phyloP scores from a whole-genome alignment of 169 alveolate genomes.

The Cryptosporidium parvum region DNA sequence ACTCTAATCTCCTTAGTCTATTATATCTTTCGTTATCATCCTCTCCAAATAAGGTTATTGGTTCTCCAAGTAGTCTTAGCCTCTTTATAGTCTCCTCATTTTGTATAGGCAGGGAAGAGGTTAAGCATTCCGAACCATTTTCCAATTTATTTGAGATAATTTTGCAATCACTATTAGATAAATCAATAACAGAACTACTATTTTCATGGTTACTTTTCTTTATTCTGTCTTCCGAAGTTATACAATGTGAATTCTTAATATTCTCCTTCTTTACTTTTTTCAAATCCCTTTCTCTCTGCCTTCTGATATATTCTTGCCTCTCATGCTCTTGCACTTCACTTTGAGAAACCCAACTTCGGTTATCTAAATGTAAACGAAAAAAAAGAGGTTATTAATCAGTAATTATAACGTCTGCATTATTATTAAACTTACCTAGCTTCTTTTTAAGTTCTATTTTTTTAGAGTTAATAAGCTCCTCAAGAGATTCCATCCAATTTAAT shows the following conservation, averaged over 20 bases:
- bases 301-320: conserved; percentile 19
- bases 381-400: neutral
- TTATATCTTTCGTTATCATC: conserved; percentile 80
- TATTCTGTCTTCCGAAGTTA: neutral
- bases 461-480: conserved; percentile 23
- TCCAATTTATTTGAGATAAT: neutral
- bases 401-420: neutral
- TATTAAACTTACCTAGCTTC: conserved; percentile 38
- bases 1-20: conserved; percentile 75
- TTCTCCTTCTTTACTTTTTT: neutral
- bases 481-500: conserved; percentile 38
- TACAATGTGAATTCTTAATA: neutral
- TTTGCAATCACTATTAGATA: neutral
- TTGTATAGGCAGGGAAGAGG: neutral
- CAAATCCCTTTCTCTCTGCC: conserved; percentile 36
- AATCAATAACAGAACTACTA: neutral
- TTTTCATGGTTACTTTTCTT: neutral
- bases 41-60: conserved; percentile 84
- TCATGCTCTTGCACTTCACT: conserved; percentile 24
- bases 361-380: neutral
- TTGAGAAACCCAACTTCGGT: conserved; percentile 49
- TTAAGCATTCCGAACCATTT: neutral
- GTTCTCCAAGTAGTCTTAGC: conserved; percentile 82
- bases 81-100: conserved; percentile 76
- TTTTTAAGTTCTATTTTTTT: conserved; percentile 24